These are phyloP conservation scores for Chrysoporthe puriensis DNA, from an alignment of 2,329 filamentous ascomycete species.

Conservation along the genomic window DNA sequence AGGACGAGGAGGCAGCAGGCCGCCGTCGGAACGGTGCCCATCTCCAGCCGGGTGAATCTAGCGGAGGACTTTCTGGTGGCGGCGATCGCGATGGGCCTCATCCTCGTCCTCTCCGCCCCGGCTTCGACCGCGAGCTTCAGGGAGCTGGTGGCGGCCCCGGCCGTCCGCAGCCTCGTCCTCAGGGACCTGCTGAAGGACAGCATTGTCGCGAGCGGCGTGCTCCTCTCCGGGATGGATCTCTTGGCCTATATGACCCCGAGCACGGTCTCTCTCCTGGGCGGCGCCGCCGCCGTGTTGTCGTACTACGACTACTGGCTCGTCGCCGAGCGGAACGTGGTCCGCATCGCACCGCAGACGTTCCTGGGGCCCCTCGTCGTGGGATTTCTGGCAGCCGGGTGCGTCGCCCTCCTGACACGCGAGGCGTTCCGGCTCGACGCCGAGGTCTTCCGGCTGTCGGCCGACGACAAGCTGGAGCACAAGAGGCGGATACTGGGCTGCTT, in stretches of 20 bases:
- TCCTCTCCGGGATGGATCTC: constrained; percentile 1
- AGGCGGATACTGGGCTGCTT: background rate
- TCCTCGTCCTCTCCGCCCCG: background rate
- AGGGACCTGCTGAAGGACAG: constrained; percentile 1
- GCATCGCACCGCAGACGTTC: background rate
- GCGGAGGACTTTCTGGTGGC: background rate
- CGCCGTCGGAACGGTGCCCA: too few species aligned
- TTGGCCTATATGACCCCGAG: background rate
- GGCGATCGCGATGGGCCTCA: background rate
- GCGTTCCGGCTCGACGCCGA: constrained; percentile 5
- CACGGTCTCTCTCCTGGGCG: constrained; percentile 6
- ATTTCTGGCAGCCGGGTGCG: background rate
- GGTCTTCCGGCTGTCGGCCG: background rate
- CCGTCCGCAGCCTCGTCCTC: background rate
- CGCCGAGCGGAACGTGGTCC: background rate
- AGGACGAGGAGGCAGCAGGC: background rate
- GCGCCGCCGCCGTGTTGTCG: background rate
- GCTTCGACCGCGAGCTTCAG: background rate
- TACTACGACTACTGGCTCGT: background rate
- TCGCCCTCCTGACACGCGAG: background rate
- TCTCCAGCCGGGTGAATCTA: background rate
- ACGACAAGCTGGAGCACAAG: background rate
- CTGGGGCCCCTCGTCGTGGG: background rate
- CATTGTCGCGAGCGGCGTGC: background rate
- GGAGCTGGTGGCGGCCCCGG: background rate